Conservation (phyloP, 1,284 basidiomycete species). For the Hortiboletus rubellus region DNA sequence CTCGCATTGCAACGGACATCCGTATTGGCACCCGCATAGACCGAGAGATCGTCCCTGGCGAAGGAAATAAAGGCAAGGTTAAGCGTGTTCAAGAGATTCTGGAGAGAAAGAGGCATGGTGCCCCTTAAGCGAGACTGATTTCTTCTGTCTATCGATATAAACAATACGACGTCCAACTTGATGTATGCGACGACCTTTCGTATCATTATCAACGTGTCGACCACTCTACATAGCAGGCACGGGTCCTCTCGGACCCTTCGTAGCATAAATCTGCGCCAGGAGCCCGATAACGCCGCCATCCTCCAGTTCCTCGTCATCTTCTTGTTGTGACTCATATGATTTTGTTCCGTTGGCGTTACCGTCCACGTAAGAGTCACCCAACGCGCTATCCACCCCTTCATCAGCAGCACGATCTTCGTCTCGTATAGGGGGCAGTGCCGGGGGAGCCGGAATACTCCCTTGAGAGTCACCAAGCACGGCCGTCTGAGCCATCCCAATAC, state of each 20-base stretch:
- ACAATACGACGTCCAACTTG: neutral
- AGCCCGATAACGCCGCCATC: slow-evolving; percentile 74
- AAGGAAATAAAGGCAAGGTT: slow-evolving; percentile 77
- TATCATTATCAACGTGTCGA: neutral
- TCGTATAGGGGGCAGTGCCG: slow-evolving; percentile 31
- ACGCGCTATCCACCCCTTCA: slow-evolving; percentile 56
- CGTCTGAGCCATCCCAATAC: slow-evolving; percentile 57
- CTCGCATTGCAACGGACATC: slow-evolving; percentile 83
- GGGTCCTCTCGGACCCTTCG: slow-evolving; percentile 50
- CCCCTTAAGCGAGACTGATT: neutral
- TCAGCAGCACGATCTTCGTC: slow-evolving; percentile 51
- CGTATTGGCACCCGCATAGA: slow-evolving; percentile 89
- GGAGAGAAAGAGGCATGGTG: slow-evolving; percentile 38
- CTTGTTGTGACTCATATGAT: slow-evolving; percentile 41
- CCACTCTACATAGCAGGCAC: slow-evolving; percentile 45
- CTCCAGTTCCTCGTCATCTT: slow-evolving; percentile 57
- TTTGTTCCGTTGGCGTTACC: slow-evolving; percentile 46
- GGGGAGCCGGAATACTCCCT: slow-evolving; percentile 41
- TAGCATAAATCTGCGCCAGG: slow-evolving; percentile 76
- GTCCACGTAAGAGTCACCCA: slow-evolving; percentile 72
- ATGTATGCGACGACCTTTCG: neutral
- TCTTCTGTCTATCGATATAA: neutral
- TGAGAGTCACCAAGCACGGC: slow-evolving; percentile 72
- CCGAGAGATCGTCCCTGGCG: slow-evolving; percentile 59
- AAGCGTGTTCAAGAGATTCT: slow-evolving; percentile 78